phyloP scores from a whole-genome alignment of 768 basidiomycete genomes.

The Naganishia kalamii region DNA sequence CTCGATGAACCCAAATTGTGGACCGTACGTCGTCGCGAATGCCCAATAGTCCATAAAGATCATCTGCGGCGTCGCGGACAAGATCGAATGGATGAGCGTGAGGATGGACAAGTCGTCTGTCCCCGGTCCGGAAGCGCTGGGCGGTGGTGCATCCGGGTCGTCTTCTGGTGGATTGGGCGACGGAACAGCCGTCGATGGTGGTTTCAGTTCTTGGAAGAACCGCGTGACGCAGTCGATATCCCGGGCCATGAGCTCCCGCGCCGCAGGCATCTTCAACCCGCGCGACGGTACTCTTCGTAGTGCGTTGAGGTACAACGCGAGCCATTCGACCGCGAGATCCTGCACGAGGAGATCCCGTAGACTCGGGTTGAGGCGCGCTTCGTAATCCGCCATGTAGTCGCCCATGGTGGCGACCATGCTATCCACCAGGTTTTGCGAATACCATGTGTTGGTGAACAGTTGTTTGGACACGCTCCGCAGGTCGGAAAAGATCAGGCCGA shows the following conservation, averaged over 20 bases:
- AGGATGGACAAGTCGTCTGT: slow-evolving; percentile 54
- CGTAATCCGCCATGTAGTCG: slow-evolving; percentile 94
- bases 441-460: slow-evolving; percentile 76
- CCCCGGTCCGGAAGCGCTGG: neutral
- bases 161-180: neutral
- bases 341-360: slow-evolving; percentile 86
- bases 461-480: slow-evolving; percentile 76
- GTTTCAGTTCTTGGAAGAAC: slow-evolving; percentile 73
- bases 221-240: slow-evolving; percentile 71
- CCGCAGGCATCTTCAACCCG: slow-evolving; percentile 73
- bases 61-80: slow-evolving; percentile 80
- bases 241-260: slow-evolving; percentile 71
- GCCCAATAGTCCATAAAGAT: slow-evolving; percentile 86
- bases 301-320: slow-evolving; percentile 82
- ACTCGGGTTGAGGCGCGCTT: slow-evolving; percentile 79
- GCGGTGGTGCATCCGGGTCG: neutral
- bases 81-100: slow-evolving; percentile 70
- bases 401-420: slow-evolving; percentile 92
- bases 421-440: slow-evolving; percentile 68
- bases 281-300: slow-evolving; percentile 66
- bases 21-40: slow-evolving; percentile 89
- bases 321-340: slow-evolving; percentile 82
- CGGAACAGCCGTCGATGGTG: slow-evolving; percentile 36
- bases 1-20: slow-evolving; percentile 86
- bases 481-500: slow-evolving; percentile 92